A percentile compares a stretch with the other conserved stretches of the same genome.
phyloP scores from a whole-genome alignment of 1,139 yeast species.

The Scheffersomyces stambukii region DNA sequence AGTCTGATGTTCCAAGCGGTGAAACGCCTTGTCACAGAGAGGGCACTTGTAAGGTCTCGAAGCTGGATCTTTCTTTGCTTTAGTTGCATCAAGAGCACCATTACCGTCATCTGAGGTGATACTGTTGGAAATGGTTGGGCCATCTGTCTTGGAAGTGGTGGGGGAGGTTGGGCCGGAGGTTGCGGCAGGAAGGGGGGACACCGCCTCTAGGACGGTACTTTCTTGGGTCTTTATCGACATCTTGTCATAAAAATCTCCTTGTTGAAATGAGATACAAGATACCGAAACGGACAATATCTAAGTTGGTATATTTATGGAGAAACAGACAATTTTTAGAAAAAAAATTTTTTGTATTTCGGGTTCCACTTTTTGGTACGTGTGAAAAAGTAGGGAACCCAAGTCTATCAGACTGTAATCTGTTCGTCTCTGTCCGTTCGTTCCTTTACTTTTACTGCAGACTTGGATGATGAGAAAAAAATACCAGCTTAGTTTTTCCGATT shows the following conservation, averaged over 20 bases:
- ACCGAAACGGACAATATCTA: too few relatives aligned
- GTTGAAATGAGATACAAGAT: too few relatives aligned
- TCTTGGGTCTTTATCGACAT: neutral
- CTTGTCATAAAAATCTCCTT: neutral
- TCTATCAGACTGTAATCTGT: too few relatives aligned
- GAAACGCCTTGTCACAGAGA: constrained; percentile 87
- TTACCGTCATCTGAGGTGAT: neutral
- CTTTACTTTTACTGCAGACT: too few relatives aligned
- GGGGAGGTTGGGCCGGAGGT: neutral
- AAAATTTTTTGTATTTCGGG: neutral
- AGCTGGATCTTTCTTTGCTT: constrained; percentile 20
- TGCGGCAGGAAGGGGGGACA: neutral
- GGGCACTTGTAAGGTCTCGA: constrained; percentile 84
- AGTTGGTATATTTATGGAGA: neutral
- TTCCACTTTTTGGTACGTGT: too few relatives aligned
- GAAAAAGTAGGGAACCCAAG: too few relatives aligned
- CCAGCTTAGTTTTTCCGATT: too few relatives aligned
- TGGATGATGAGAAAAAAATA: too few relatives aligned
- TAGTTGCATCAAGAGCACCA: constrained; percentile 3
- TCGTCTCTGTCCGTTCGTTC: too few relatives aligned
- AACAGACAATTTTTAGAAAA: neutral
- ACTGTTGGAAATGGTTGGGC: neutral
- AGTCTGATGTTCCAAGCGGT: constrained; percentile 88
- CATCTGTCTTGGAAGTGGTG: neutral
- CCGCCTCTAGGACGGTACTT: too few relatives aligned